Evolutionary conservation across 1,139 yeast species (phyloP), one percentile per base, ranked within the genome.

Genomic region (Suhomyces taliae): DNA sequence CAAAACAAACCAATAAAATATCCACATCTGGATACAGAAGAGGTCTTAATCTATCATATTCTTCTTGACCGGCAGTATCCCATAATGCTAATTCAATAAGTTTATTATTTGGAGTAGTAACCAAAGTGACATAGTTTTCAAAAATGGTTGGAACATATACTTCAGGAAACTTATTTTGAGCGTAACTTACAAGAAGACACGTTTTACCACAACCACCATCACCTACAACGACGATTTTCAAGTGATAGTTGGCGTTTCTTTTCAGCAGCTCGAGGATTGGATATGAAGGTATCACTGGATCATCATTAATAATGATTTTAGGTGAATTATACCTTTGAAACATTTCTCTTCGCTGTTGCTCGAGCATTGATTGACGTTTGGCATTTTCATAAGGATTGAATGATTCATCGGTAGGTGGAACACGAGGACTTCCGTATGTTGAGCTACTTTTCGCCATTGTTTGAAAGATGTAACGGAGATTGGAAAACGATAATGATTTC

Each of bases 51-150:
- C 97, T 69, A 64, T 87, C 95, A 63, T 89, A 90, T 64, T 89
- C 96, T 66, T 90, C 96, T 66, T 90, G 96, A 4, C 97, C 96
- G 0, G 97, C 97, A 0, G 97, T 90, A 65, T 91, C 98, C 95
- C 96, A 88, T 39, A 89, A 67, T 27, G 87, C 93, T 59, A 89
- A 72, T 67, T 82, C 95, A 49, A 85, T 78, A n/a, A 75, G 61
- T 53, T 82, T 79, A 37, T 74, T 76, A 44, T 69, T 69, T 1
- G 89, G 83, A 0, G 84, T 76, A 37, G 67, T 64, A 6, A 87
- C 81, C 43, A 81, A 80, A 9, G 90, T 81, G 27, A 87, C 82
- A 59, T 88, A 88, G 65, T 89, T 89, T 58, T 90, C 96, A 67
- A 90, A 90, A 26, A 90, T 87, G 0, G 96, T 89, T 3, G 97